phyloP scores from a whole-genome alignment of 2,329 filamentous ascomycete species.

The Exophiala dermatitidis region DNA sequence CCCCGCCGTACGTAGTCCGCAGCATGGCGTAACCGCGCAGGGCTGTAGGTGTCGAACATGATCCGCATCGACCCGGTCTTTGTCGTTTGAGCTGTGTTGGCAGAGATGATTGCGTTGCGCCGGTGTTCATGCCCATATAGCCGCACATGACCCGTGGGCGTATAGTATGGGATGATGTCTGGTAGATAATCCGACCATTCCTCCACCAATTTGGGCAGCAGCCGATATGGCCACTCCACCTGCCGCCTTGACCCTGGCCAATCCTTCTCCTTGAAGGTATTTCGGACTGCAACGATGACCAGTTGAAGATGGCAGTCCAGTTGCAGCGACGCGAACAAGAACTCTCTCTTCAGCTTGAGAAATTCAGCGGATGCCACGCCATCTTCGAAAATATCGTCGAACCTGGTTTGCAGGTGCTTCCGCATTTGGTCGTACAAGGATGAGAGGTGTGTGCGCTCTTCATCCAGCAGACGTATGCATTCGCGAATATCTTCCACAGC shows the following conservation, averaged over 20 bases:
- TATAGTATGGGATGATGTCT: slow-evolving; percentile 33
- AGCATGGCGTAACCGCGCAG: slow-evolving; percentile 8
- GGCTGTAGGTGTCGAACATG: slow-evolving; percentile 18
- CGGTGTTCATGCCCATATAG: slow-evolving; percentile 10
- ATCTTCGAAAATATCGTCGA: slow-evolving; percentile 10
- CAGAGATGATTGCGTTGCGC: slow-evolving; percentile 8
- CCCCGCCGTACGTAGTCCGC: slow-evolving; percentile 4
- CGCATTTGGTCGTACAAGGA: slow-evolving; percentile 17
- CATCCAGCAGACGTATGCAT: slow-evolving; percentile 15
- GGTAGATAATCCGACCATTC: slow-evolving; percentile 46
- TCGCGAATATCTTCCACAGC: slow-evolving; percentile 14
- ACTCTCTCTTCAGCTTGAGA: slow-evolving; percentile 19
- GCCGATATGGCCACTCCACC: slow-evolving; percentile 31
- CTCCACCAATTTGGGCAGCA: slow-evolving; percentile 40
- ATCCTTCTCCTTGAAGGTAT: slow-evolving; percentile 15
- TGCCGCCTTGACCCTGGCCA: slow-evolving; percentile 22
- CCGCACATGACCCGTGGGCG: slow-evolving; percentile 35
- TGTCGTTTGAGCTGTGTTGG: slow-evolving; percentile 14
- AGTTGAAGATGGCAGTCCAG: slow-evolving; percentile 21
- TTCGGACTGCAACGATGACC: slow-evolving; percentile 13
- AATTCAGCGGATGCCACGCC: slow-evolving; percentile 17
- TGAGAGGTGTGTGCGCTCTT: slow-evolving; percentile 15
- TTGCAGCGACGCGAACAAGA: slow-evolving; percentile 14
- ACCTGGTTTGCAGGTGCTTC: background rate
- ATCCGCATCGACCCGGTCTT: slow-evolving; percentile 11